Base-by-base conservation (phyloP, 805 yeast species). In the Alloascoidea hylecoeti region DNA sequence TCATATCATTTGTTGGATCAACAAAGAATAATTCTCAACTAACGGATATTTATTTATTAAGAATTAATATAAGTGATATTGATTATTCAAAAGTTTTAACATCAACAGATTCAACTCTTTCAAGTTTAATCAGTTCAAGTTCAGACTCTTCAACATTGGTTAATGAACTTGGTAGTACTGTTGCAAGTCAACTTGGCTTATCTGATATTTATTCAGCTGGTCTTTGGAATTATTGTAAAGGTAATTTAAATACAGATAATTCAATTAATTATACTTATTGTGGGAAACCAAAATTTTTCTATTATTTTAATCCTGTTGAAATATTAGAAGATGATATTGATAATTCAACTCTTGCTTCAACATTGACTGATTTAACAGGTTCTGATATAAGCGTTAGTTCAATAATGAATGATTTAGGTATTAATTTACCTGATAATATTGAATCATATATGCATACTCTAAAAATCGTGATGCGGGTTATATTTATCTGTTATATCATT, bases 191-290 rank as follows among this genome's bases (percentile, higher is more conserved):
- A 3, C 44, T 63, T 2, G 70, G 69, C 2, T 46, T 74, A 5
- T 52, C 69, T 2, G 66, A 65, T 34, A 58, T 68, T 18, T 71
- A 70, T 45, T 63, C 70, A 13, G 57, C 75, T 23, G 81, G 83
- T 28, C 55, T 72, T 46, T 77, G 79, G 71, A 78, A 79, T 16
- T 76, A 72, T 55, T 78, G 86, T 53, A 47, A 60, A 39, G 78
- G 75, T 16, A 45, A 49, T 40, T 40, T 38, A 32, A n/a, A 37
- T 47, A 37, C 46, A 41, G 35, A 42, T 19, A 35, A 46, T 37
- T 41, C 41, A 30, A 47, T 53, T 34, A 39, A 60, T 37, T 61
- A 63, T 44, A 58, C 64, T 2, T 60, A 60, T 51, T 82, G 94
- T 54, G 58, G 70, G 13, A 48, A 61, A 5, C 72, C 88, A 15